phyloP scores from a whole-genome alignment of 1,284 basidiomycete species.

The Pholiota adiposa region DNA sequence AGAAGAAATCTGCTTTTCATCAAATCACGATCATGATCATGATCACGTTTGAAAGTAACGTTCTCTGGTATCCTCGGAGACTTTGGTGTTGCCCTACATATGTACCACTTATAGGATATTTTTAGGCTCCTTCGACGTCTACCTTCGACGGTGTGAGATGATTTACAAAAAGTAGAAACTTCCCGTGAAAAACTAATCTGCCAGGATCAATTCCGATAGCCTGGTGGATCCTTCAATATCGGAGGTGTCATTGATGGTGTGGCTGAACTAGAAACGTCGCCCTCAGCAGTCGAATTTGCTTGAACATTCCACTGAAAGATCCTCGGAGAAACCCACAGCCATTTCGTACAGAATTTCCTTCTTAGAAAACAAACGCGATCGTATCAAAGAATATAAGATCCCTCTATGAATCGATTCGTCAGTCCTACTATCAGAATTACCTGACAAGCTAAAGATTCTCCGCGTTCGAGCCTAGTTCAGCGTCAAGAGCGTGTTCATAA shows the following conservation, averaged over 20 bases:
- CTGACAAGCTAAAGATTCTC: not conserved
- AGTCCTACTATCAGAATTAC: not conserved
- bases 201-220: too few relatives aligned
- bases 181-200: too few relatives aligned
- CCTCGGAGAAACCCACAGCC: not conserved
- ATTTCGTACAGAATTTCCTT: too few relatives aligned
- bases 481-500: not conserved
- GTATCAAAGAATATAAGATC: too few relatives aligned
- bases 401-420: not conserved
- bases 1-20: not conserved
- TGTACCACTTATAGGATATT: not conserved
- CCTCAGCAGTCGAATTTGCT: not conserved
- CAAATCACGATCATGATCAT: constrained; percentile 1
- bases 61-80: not conserved
- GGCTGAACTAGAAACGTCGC: too few relatives aligned
- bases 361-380: too few relatives aligned
- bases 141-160: too few relatives aligned
- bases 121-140: not conserved
- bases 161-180: too few relatives aligned
- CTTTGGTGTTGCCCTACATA: too few relatives aligned
- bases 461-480: not conserved
- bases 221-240: too few relatives aligned
- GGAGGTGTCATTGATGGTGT: too few relatives aligned
- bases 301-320: not conserved
- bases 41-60: not conserved